phyloP scores from a whole-genome alignment of 306 rosid genomes.

The Canavalia gladiata region DNA sequence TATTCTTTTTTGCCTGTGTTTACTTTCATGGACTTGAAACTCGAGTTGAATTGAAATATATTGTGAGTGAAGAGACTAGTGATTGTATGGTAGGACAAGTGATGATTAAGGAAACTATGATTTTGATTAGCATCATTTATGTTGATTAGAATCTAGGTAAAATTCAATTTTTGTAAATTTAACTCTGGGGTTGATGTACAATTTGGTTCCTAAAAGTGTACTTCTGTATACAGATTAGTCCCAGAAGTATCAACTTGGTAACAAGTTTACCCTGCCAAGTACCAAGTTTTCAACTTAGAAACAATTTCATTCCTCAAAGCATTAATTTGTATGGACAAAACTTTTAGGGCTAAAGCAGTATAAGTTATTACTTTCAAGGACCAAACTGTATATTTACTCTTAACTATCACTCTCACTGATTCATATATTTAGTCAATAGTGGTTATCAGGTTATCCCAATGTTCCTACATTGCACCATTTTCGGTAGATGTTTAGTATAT shows the following conservation, averaged over 20 bases:
- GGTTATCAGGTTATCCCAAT: neutral
- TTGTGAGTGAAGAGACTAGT: neutral
- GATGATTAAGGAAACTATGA: neutral
- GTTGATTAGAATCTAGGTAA: constrained; percentile 6
- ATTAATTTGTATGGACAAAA: neutral
- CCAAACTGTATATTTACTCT: too few relatives aligned
- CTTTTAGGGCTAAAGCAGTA: neutral
- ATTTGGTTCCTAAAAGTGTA: neutral
- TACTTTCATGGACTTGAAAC: constrained; percentile 1
- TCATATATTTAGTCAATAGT: constrained; percentile 15
- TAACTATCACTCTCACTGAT: neutral
- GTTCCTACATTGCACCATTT: neutral
- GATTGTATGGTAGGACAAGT: neutral
- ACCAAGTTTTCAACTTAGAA: too few relatives aligned
- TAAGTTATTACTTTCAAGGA: neutral
- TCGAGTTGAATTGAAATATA: neutral
- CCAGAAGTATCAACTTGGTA: neutral
- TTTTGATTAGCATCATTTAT: neutral
- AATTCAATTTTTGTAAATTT: constrained; percentile 1
- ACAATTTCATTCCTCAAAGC: neutral
- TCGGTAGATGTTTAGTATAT: constrained; percentile 5
- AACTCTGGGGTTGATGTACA: neutral
- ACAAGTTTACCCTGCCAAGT: neutral
- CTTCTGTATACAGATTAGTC: neutral
- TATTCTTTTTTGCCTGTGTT: too few relatives aligned